These are phyloP conservation scores for Phlegmacium glaucopus DNA, from an alignment of 768 basidiomycete genomes.

Conservation along the genomic window DNA sequence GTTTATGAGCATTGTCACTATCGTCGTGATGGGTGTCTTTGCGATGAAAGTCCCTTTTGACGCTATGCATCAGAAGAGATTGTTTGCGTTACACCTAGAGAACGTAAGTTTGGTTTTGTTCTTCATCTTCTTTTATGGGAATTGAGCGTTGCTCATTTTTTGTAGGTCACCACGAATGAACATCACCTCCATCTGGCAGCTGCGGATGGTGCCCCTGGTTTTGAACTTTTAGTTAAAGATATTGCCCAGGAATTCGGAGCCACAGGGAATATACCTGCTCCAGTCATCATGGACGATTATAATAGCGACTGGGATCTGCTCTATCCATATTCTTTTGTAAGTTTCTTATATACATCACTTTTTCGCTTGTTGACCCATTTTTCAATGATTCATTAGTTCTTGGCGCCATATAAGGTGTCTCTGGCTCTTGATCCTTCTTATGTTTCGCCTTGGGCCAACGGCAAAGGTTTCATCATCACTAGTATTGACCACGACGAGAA, in stretches of 20 bases:
- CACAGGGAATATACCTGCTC: slow-evolving; percentile 33
- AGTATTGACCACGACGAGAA: slow-evolving; percentile 58
- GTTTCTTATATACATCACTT: slow-evolving; percentile 16
- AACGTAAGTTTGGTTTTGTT: slow-evolving; percentile 55
- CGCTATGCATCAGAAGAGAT: slow-evolving; percentile 77
- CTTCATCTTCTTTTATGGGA: neutral
- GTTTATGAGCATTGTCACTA: slow-evolving; percentile 42
- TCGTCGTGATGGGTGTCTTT: slow-evolving; percentile 58
- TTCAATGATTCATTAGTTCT: slow-evolving; percentile 49
- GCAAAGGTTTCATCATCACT: slow-evolving; percentile 46
- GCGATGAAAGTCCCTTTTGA: slow-evolving; percentile 67
- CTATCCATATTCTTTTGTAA: slow-evolving; percentile 75
- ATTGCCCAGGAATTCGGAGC: slow-evolving; percentile 62
- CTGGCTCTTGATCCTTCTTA: slow-evolving; percentile 50
- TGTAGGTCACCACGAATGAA: slow-evolving; percentile 66
- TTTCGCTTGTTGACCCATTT: neutral
- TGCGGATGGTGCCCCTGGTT: slow-evolving; percentile 81
- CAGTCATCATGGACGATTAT: slow-evolving; percentile 65
- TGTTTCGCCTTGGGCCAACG: slow-evolving; percentile 44
- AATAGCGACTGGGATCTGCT: slow-evolving; percentile 88
- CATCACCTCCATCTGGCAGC: slow-evolving; percentile 78
- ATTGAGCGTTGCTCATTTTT: neutral
- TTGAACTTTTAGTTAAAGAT: slow-evolving; percentile 53
- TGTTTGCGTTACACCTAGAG: slow-evolving; percentile 82
- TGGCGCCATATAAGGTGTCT: slow-evolving; percentile 79